A percentile compares a stretch with the other conserved stretches of the same genome.
These are phyloP conservation scores for Pseudopyricularia cyperi DNA, from an alignment of 2,329 filamentous ascomycete species.

Conservation along the genomic window DNA sequence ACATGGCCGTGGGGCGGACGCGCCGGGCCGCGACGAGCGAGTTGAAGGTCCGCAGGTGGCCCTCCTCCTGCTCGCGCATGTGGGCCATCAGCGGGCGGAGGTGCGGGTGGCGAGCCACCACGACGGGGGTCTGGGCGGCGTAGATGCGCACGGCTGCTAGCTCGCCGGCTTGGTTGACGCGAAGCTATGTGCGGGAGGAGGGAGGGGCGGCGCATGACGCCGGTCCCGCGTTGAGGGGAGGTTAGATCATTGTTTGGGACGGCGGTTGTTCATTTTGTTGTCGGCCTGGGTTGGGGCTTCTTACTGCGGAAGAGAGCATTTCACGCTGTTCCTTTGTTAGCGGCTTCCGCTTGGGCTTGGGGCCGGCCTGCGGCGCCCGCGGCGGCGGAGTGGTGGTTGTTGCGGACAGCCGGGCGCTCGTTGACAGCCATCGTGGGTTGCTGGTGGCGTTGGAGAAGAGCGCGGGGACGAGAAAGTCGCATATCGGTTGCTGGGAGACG, in stretches of 20 bases:
- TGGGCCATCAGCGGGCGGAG: conserved; percentile 85
- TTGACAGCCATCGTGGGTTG: conserved; percentile 10
- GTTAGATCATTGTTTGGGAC: conserved; percentile 1
- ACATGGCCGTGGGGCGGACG: conserved; percentile 83
- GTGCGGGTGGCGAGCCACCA: conserved; percentile 70
- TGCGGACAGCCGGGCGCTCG: conserved; percentile 6
- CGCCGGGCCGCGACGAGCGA: conserved; percentile 70
- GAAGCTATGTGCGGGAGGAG: conserved; percentile 39
- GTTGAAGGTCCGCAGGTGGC: conserved; percentile 81
- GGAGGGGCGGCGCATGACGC: conserved; percentile 2
- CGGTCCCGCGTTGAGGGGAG: too few relatives aligned
- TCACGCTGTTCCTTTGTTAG: conserved; percentile 58
- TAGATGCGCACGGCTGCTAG: conserved; percentile 96
- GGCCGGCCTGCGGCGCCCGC: conserved; percentile 9
- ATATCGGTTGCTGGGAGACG: conserved; percentile 11
- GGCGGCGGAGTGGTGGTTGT: conserved; percentile 9
- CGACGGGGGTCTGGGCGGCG: conserved; percentile 70
- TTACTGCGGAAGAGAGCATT: conserved; percentile 62
- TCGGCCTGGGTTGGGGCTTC: too few relatives aligned
- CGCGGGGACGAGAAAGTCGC: conserved; percentile 24
- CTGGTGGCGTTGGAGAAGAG: conserved; percentile 12
- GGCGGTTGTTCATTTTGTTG: too few relatives aligned
- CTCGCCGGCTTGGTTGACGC: conserved; percentile 95
- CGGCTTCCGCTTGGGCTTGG: conserved; percentile 35
- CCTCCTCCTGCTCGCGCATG: conserved; percentile 95